Evolutionary conservation across 2,329 filamentous ascomycete genomes (phyloP).

Genomic region (Fusarium sp.): DNA sequence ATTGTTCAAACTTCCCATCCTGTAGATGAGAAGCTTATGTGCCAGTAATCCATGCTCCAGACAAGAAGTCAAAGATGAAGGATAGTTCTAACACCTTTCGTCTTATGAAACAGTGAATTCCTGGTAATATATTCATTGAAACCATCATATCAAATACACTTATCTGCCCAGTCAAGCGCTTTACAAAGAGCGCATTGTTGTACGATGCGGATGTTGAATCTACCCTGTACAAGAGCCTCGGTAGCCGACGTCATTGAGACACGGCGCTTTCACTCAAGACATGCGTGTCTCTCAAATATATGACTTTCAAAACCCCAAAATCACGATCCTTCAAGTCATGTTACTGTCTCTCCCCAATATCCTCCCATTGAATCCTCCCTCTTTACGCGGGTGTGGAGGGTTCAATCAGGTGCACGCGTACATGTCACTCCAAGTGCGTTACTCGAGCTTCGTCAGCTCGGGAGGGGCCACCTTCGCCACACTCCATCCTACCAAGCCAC

Average conservation of each 20-base stretch:
- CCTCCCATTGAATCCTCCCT: not conserved
- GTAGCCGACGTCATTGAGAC: conserved; percentile 31
- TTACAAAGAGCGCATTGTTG: too few relatives aligned
- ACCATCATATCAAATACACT: not conserved
- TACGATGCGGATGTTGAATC: not conserved
- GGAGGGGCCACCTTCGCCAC: conserved; percentile 42
- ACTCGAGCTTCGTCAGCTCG: conserved; percentile 43
- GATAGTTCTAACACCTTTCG: not conserved
- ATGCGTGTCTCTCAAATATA: conserved; percentile 4
- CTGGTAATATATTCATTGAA: not conserved
- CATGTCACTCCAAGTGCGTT: conserved; percentile 40
- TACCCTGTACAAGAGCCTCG: conserved; percentile 34
- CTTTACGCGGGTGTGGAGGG: not conserved
- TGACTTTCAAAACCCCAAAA: not conserved
- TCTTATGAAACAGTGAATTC: not conserved
- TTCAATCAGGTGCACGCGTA: conserved; percentile 29
- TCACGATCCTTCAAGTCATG: conserved; percentile 1
- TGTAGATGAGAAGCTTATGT: too few relatives aligned
- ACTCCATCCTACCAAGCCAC: conserved; percentile 46
- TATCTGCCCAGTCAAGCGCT: not conserved
- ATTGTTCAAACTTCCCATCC: too few relatives aligned
- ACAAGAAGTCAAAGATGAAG: too few relatives aligned
- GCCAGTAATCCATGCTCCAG: too few relatives aligned
- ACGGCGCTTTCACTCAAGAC: conserved; percentile 12
- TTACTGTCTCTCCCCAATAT: not conserved